Conservation (phyloP, 257 asterid species). For the Solanum etuberosum region DNA sequence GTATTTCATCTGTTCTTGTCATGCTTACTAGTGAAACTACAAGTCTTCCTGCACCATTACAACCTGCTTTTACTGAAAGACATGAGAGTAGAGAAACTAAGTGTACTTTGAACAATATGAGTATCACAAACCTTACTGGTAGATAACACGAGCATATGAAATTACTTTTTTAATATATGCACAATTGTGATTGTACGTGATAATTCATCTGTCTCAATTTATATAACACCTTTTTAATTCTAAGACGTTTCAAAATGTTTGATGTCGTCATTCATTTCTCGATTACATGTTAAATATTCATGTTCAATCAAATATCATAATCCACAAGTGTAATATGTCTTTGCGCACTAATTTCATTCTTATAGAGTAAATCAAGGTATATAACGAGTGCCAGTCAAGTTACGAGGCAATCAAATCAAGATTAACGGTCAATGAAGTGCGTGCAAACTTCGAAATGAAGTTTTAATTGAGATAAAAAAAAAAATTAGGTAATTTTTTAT, state of each 20-base stretch:
- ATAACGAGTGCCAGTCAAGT: too few relatives aligned
- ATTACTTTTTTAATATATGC: neutral
- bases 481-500: neutral
- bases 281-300: neutral
- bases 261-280: neutral
- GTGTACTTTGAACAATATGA: neutral
- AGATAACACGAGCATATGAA: neutral
- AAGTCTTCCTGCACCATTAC: conserved; percentile 17
- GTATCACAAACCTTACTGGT: neutral
- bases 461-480: neutral
- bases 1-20: conserved; percentile 25
- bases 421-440: neutral
- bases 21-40: conserved; percentile 34
- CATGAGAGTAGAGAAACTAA: neutral
- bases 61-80: conserved; percentile 32
- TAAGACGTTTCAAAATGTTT: neutral
- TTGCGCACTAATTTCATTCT: too few relatives aligned
- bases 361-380: too few relatives aligned
- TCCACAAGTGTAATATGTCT: neutral
- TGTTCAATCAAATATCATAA: neutral
- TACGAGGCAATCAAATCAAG: too few relatives aligned
- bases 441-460: neutral
- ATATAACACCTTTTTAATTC: neutral
- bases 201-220: neutral
- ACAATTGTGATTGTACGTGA: neutral